phyloP scores from a whole-genome alignment of 345 rosid genomes.

The Aquilaria malaccensis region DNA sequence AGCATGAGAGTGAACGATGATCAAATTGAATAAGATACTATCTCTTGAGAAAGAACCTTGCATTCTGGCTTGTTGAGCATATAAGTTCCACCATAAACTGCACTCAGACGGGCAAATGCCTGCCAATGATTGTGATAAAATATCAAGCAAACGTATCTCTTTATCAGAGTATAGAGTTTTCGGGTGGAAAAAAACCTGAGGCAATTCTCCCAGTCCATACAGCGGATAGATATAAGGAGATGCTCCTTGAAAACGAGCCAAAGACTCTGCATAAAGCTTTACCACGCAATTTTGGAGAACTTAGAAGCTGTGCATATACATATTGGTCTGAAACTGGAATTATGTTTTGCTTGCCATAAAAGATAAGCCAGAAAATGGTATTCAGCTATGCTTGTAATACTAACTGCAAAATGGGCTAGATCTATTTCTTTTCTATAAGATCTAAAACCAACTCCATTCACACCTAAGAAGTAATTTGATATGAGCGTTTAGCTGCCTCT shows the following conservation, averaged over 20 bases:
- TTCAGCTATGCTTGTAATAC: no score
- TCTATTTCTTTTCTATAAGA: no score
- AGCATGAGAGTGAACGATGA: no score
- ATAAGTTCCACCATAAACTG: constrained; percentile 93
- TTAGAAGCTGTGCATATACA: not conserved
- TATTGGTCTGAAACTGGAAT: no score
- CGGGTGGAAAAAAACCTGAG: constrained; percentile 49
- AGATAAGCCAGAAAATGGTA: no score
- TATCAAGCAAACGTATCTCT: constrained; percentile 10
- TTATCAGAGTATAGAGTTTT: not conserved
- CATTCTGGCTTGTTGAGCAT: constrained; percentile 97
- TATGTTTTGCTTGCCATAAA: no score
- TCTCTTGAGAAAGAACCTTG: constrained; percentile 37
- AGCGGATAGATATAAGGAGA: constrained; percentile 90
- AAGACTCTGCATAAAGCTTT: constrained; percentile 85
- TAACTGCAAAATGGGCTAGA: no score
- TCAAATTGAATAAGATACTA: no score
- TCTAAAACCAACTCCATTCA: no score
- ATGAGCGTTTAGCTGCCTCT: no score
- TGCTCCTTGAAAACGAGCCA: constrained; percentile 92
- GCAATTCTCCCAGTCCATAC: constrained; percentile 88
- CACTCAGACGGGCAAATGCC: constrained; percentile 96
- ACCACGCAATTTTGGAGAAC: constrained; percentile 5
- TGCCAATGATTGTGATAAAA: constrained; percentile 17
- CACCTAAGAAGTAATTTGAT: no score